Conservation (phyloP, 305 asterid genomes). For the Fraxinus velutina region DNA sequence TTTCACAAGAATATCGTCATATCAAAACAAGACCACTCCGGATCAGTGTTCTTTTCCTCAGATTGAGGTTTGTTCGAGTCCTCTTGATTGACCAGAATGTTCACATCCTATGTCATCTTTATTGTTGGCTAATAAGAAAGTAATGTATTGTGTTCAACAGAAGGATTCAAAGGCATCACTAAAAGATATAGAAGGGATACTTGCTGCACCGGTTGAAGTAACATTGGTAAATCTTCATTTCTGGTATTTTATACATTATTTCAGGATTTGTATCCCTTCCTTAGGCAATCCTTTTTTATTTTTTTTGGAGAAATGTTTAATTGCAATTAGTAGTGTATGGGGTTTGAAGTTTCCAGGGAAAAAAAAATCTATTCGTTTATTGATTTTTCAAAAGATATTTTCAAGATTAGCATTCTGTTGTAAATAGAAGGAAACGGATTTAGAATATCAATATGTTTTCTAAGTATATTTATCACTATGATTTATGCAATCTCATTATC, state of each 20-base stretch:
- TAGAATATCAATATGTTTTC: not conserved
- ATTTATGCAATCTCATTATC: slow-evolving; percentile 8
- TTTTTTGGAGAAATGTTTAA: slow-evolving; percentile 9
- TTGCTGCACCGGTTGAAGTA: slow-evolving; percentile 24
- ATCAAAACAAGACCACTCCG: slow-evolving; percentile 28
- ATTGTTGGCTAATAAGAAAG: slow-evolving; percentile 25
- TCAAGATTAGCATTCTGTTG: slow-evolving; percentile 16
- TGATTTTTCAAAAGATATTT: not conserved
- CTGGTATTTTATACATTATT: slow-evolving; percentile 17
- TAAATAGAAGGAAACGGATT: not conserved
- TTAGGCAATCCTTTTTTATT: not conserved
- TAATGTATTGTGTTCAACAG: slow-evolving; percentile 24
- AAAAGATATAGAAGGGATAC: slow-evolving; percentile 29
- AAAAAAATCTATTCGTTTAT: not conserved
- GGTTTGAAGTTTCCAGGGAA: not conserved
- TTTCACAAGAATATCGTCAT: slow-evolving; percentile 30
- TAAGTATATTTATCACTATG: not conserved
- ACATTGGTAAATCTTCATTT: slow-evolving; percentile 27
- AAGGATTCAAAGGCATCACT: slow-evolving; percentile 29
- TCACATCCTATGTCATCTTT: slow-evolving; percentile 28
- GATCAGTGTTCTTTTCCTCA: slow-evolving; percentile 27
- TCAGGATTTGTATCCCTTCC: not conserved
- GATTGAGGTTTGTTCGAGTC: slow-evolving; percentile 27
- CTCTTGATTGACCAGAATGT: slow-evolving; percentile 22
- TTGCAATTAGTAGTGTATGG: not conserved